Evolutionary conservation across 768 basidiomycete genomes (phyloP), one percentile per base, ranked within the genome.

Genomic region (Tephrocybe sp.): DNA sequence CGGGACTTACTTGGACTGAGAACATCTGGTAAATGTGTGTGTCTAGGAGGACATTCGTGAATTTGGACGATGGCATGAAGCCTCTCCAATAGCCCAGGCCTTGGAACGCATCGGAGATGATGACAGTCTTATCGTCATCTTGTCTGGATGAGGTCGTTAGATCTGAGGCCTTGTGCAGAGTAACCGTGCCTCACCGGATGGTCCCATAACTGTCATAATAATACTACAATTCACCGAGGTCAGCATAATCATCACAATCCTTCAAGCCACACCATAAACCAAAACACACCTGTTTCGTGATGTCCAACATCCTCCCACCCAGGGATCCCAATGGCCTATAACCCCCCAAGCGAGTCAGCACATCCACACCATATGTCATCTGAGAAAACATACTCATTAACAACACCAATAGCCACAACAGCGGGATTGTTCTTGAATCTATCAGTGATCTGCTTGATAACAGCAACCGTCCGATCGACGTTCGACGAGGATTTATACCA

Each of bases 41-140:
- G 64, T 90, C 89, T 70, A 92, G 79, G 18, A 84, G 79, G 16
- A 90, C 90, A 9, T 86, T 86, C 31, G 83, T 60, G 49, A 54
- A 86, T 27, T 71, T 50, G 0, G 81, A 77, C 15, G 65, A 40
- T 3, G 73, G 67, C 74, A 82, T 72, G 52, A 86, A 88, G n/a
- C 80, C 80, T 34, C 66, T 61, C 89, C 89, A 92, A 59, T 78
- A 85, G 52, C 74, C 79, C 40, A 89, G 72, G 41, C 82, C 71
- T 62, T 89, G 87, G 73, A 92, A 92, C 2, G 89, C 89, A 54
- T 92, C 90, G 57, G 87, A 83, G 31, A 92, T 75, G 57, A 90
- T 67, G 11, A 83, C 78, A 11, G 89, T 64, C 2, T 78, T 79
- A 61, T 89, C 80, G 55, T 85, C 86, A 54, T 84, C 76, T 47